These are phyloP conservation scores for Metschnikowia gelsemii DNA, from an alignment of 805 yeast genomes.

Conservation along the genomic window DNA sequence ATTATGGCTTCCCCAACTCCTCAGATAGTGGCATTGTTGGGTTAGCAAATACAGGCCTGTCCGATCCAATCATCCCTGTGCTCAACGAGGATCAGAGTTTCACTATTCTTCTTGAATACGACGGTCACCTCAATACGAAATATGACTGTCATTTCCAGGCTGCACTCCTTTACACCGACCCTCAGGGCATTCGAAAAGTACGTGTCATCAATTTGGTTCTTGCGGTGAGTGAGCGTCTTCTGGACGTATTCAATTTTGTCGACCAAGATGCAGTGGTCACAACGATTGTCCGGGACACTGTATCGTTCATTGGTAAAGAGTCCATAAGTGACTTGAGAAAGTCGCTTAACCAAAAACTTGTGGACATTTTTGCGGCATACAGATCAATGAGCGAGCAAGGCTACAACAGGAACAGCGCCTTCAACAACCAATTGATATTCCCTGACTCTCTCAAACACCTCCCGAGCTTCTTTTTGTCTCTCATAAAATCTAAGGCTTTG, in stretches of 20 bases:
- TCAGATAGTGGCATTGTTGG: constrained; percentile 23
- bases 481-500: constrained; percentile 67
- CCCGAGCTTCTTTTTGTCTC: constrained; percentile 63
- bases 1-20: constrained; percentile 54
- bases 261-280: constrained; percentile 57
- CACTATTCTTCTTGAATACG: constrained; percentile 72
- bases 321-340: constrained; percentile 38
- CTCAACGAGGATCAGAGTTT: constrained; percentile 62
- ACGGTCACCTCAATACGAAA: constrained; percentile 66
- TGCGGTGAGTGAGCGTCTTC: constrained; percentile 71
- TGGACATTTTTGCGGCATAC: constrained; percentile 50
- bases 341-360: constrained; percentile 40
- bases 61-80: constrained; percentile 73
- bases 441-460: constrained; percentile 79
- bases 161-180: constrained; percentile 80
- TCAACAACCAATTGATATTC: constrained; percentile 63
- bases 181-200: constrained; percentile 74
- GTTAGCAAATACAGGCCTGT: constrained; percentile 23
- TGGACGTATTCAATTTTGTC: constrained; percentile 73
- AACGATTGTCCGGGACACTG: constrained; percentile 40
- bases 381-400: constrained; percentile 46
- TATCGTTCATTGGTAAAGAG: constrained; percentile 42
- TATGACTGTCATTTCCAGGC: constrained; percentile 88
- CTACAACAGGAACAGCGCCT: constrained; percentile 35
- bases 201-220: constrained; percentile 83